These are phyloP conservation scores for Trichophyton simii DNA, from an alignment of 2,329 filamentous ascomycete genomes.

Conservation along the genomic window DNA sequence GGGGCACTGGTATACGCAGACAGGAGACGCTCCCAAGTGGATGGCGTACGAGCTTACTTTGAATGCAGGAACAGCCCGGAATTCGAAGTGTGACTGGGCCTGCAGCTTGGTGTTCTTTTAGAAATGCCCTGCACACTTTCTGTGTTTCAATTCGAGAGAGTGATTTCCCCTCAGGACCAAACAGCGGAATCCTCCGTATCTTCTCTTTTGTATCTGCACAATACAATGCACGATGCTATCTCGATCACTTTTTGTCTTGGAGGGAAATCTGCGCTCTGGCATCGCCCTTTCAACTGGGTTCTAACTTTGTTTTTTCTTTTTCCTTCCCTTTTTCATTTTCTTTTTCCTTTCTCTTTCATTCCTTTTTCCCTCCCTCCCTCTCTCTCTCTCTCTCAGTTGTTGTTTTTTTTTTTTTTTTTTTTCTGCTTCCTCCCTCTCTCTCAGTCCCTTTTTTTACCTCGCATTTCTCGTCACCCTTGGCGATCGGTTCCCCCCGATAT, in stretches of 20 bases:
- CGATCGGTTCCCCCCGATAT: slow-evolving; percentile 7
- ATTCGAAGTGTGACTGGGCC: background rate
- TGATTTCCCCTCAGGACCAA: background rate
- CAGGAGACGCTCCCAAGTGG: background rate
- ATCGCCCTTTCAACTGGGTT: background rate
- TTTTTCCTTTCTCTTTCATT: slow-evolving; percentile 13
- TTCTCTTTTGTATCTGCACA: background rate
- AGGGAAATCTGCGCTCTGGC: background rate
- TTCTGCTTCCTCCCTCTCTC: background rate
- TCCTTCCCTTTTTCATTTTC: slow-evolving; percentile 7
- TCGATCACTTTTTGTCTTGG: background rate
- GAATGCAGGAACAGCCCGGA: slow-evolving; percentile 1
- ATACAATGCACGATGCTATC: background rate
- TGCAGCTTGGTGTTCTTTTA: background rate
- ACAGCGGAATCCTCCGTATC: background rate
- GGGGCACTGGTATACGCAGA: background rate
- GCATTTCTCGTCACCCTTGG: background rate
- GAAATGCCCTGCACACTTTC: background rate
- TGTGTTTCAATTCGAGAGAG: background rate
- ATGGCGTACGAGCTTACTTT: background rate
- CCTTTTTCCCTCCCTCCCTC: slow-evolving; percentile 9
- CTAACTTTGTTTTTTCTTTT: slow-evolving; percentile 12
- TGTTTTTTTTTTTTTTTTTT: slow-evolving; percentile 9
- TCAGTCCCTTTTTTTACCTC: background rate
- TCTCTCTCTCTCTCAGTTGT: slow-evolving; percentile 7